Base-by-base conservation (phyloP, 1,284 basidiomycete genomes). In the Pyrrhoderma lamaoense region DNA sequence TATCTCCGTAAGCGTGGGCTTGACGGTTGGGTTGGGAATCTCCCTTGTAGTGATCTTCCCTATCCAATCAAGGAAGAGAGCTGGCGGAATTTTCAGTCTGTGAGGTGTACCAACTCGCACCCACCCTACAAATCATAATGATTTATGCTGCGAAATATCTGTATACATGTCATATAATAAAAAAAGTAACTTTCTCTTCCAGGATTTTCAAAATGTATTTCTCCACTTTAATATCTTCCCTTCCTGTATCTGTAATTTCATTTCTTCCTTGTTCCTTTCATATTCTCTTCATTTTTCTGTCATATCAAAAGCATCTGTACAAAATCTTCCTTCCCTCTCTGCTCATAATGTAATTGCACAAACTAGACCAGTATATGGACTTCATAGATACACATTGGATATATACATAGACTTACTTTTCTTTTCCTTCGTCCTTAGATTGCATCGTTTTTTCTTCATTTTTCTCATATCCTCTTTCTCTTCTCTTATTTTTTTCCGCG, bases 1-100 rank as follows among this genome's bases (percentile, higher is more conserved):
- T 40, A 75, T 85, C 36, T 74, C 77, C 2, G 80, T 84, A 13
- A 73, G 76, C 21, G 72, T 84, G 58, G 81, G 79, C 2, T 66
- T 80, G 23, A 87, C 87, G 0, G 86, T 93, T 55, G 89, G 89
- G 7, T 70, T 92, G 4, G 76, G 79, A 0, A 71, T 83, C 49
- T 74, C 79, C 3, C 64, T 82, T 22, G 76, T 77, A 1, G 58
- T 81, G 35, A 75, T 80, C 1, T 75, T 81, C 61, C 81, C 79
- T 1, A 70, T 82, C 44, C 78, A 74, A 59, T 77, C 76, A 52
- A 69, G 75, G 27, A 70, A 72, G 50, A 67, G 80, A 4, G 76
- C 77, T 40, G 76, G 72, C 9, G 82, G 81, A 1, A 65, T 84
- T 49, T 80, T 80, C 62, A 78, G 76, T 66, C 60, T 80, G 46